Conservation (phyloP, 805 yeast species). For the Wickerhamiella alocasiicola region DNA sequence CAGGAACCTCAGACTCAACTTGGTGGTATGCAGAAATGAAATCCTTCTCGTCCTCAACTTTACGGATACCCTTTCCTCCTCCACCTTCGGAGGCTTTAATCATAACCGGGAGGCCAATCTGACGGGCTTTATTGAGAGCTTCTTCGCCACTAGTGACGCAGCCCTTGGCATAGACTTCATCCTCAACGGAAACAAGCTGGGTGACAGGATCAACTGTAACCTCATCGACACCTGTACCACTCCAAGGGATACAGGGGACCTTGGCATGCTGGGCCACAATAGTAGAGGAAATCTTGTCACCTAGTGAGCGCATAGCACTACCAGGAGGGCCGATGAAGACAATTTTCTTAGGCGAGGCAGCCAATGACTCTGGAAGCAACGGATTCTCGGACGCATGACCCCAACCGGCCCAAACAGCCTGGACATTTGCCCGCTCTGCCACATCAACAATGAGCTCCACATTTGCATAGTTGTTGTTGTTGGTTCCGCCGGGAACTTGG, state of each 20-base stretch:
- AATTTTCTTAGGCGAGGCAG: constrained; percentile 81
- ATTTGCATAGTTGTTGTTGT: constrained; percentile 95
- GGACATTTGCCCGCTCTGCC: constrained; percentile 92
- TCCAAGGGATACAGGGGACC: constrained; percentile 99
- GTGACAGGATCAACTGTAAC: constrained; percentile 58
- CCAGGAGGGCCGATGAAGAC: constrained; percentile 99
- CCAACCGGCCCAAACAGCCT: constrained; percentile 99
- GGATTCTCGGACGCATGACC: constrained; percentile 99
- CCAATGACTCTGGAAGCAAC: constrained; percentile 78
- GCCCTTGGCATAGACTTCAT: constrained; percentile 72
- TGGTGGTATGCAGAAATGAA: constrained; percentile 71
- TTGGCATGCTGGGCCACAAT: constrained; percentile 98
- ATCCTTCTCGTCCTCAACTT: constrained; percentile 74
- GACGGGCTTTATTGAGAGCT: constrained; percentile 71
- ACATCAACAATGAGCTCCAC: constrained; percentile 94
- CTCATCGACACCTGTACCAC: constrained; percentile 90
- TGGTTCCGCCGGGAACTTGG: constrained; percentile 98
- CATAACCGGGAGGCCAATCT: constrained; percentile 97
- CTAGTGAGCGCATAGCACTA: constrained; percentile 97
- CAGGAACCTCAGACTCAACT: constrained; percentile 96
- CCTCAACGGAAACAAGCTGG: constrained; percentile 79
- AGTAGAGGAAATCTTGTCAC: constrained; percentile 95
- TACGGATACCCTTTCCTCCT: constrained; percentile 99
- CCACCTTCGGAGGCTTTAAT: constrained; percentile 99
- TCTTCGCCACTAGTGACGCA: constrained; percentile 79